Base-by-base conservation (phyloP, 805 yeast species). In the Yarrowia deformans region DNA sequence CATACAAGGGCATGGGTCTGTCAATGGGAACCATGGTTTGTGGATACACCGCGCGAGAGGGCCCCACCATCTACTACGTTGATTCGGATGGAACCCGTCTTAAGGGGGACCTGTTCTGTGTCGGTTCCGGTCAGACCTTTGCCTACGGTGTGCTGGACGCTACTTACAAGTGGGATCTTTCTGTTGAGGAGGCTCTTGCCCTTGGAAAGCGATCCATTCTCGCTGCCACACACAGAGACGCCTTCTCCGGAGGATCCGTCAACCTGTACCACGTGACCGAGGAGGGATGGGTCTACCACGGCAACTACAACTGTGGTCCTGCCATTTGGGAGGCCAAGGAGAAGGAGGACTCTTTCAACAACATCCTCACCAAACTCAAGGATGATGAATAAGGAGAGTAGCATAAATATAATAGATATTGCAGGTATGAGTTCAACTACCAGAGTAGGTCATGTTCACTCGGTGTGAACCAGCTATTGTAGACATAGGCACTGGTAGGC, bases 11-110 rank as follows among this genome's bases (percentile, higher is more conserved):
- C 68, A 90, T 93, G 87, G 99, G 99, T n/a, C 84, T 95, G 71
- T 90, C 97, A 14, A 95, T 95, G 99, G 99, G 99, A 79, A 95
- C 99, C 3, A 95, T 95, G 99, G 85, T 95, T 74, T 95, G 98
- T 84, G 99, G 99, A 32, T 91, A 90, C 80, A 94, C 98, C 32
- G 88, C 91, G 77, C 90, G 91, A 75, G 98, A 93, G 78, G 97
- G 97, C 18, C 98, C 99, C 61, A 88, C 97, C 34, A 90, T 95
- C 68, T 95, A 89, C 81, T 95, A 95, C 75, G 98, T 95, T 46
- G 99, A 95, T 81, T 90, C 97, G 35, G 99, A 95, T 77, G 99
- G 99, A 67, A 90, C 98, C 5, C 87, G 99, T 80, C 83, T 95
- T 76, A 89, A 91, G 78, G 99, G 99, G 69, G 97, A 94, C 77